Conservation (phyloP, 257 asterid species). For the Solanum chilense region DNA sequence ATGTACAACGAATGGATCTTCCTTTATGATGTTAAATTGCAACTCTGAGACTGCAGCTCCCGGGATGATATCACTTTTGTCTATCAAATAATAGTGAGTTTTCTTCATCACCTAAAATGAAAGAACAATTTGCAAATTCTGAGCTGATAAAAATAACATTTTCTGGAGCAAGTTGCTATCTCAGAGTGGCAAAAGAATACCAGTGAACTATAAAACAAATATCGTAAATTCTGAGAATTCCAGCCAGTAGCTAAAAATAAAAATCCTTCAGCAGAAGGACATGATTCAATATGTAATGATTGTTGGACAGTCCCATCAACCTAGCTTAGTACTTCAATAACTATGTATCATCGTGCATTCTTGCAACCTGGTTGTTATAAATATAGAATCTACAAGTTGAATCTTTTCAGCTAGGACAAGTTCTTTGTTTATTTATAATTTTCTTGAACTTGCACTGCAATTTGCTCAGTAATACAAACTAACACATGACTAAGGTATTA, state of each 20-base stretch:
- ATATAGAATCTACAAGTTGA: background rate
- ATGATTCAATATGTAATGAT: background rate
- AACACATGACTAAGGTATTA: background rate
- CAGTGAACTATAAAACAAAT: background rate
- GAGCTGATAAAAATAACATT: background rate
- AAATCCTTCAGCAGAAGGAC: background rate
- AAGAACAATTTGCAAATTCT: background rate
- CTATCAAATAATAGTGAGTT: constrained; percentile 90
- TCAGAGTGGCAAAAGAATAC: background rate
- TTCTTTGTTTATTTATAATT: background rate
- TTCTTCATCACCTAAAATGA: constrained; percentile 85
- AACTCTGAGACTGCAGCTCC: constrained; percentile 94
- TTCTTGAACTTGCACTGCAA: background rate
- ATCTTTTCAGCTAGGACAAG: background rate
- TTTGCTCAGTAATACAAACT: background rate
- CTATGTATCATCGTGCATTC: background rate
- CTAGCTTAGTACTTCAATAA: background rate
- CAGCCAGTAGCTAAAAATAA: background rate
- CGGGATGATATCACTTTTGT: constrained; percentile 54
- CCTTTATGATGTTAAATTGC: constrained; percentile 74
- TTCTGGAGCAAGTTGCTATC: background rate
- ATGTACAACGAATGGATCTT: constrained; percentile 62
- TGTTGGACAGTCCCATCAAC: background rate
- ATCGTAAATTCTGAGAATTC: background rate
- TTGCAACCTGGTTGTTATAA: background rate